Evolutionary conservation across 164 flowering plant genomes (phyloP).

Genomic region (Aristolochia fimbriata): DNA sequence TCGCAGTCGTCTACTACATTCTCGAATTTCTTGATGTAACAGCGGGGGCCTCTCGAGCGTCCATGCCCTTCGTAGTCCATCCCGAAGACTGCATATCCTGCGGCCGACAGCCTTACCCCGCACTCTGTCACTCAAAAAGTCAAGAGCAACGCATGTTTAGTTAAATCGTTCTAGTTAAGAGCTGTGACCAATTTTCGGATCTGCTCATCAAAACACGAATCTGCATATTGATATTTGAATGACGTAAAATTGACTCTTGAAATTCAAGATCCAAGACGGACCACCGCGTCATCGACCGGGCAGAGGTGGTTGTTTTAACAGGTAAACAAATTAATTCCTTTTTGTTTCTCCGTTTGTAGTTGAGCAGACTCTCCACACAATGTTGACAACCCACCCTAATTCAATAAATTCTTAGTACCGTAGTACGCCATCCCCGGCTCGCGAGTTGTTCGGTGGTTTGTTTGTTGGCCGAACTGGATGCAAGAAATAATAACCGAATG

Average conservation of each 20-base stretch:
- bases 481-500: no score
- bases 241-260: neutral
- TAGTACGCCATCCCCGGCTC: no score
- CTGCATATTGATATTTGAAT: neutral
- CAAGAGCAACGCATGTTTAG: neutral
- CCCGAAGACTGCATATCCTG: conserved; percentile 63
- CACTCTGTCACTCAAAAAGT: neutral
- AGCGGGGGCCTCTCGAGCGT: conserved; percentile 66
- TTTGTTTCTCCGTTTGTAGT: no score
- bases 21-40: conserved; percentile 79
- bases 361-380: no score
- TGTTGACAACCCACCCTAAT: no score
- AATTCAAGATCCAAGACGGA: neutral
- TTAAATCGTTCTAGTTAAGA: neutral
- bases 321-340: no score
- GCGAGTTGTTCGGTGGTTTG: no score
- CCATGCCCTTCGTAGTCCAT: conserved; percentile 93
- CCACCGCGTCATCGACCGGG: neutral
- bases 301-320: no score
- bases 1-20: conserved; percentile 62
- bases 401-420: no score
- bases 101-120: conserved; percentile 1
- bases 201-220: neutral
- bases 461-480: no score
- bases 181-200: neutral